phyloP scores from a whole-genome alignment of 441 rosid genomes.

The Arabidopsis lyrata region DNA sequence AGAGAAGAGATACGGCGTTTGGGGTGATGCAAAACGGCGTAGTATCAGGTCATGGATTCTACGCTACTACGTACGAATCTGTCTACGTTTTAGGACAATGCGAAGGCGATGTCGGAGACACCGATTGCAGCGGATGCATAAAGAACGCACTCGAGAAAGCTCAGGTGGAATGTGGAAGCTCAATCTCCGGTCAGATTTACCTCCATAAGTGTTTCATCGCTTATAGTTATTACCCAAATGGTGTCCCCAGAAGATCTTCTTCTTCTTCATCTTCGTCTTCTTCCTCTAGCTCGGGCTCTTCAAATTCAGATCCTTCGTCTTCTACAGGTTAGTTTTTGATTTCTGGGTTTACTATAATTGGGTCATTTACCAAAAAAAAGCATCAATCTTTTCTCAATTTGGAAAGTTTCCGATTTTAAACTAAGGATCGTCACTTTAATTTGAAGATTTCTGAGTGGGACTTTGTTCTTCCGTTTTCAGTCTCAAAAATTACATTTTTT shows the following conservation, averaged over 20 bases:
- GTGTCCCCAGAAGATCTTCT: slow-evolving; percentile 79
- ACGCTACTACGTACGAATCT: slow-evolving; percentile 68
- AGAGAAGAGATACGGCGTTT: slow-evolving; percentile 89
- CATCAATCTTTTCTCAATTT: slow-evolving; percentile 9
- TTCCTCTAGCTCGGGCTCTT: slow-evolving; percentile 29
- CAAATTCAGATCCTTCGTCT: slow-evolving; percentile 43
- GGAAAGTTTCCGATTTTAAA: not conserved
- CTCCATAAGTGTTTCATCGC: slow-evolving; percentile 90
- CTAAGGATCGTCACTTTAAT: slow-evolving; percentile 22
- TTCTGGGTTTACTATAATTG: not conserved
- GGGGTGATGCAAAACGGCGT: slow-evolving; percentile 75
- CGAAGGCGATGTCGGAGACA: slow-evolving; percentile 94
- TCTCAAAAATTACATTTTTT: not conserved
- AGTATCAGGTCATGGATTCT: slow-evolving; percentile 76
- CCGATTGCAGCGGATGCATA: slow-evolving; percentile 88
- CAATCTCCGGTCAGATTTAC: slow-evolving; percentile 90
- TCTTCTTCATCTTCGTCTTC: slow-evolving; percentile 55
- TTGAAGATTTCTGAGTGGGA: slow-evolving; percentile 22
- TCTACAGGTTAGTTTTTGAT: slow-evolving; percentile 59
- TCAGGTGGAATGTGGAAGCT: slow-evolving; percentile 94
- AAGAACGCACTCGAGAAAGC: slow-evolving; percentile 82
- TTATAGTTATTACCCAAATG: slow-evolving; percentile 85
- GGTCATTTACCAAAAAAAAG: not conserved
- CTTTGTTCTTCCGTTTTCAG: slow-evolving; percentile 2
- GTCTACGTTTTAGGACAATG: slow-evolving; percentile 88